phyloP scores from a whole-genome alignment of 2,329 filamentous ascomycete genomes.

The Cyclaneusma minus region DNA sequence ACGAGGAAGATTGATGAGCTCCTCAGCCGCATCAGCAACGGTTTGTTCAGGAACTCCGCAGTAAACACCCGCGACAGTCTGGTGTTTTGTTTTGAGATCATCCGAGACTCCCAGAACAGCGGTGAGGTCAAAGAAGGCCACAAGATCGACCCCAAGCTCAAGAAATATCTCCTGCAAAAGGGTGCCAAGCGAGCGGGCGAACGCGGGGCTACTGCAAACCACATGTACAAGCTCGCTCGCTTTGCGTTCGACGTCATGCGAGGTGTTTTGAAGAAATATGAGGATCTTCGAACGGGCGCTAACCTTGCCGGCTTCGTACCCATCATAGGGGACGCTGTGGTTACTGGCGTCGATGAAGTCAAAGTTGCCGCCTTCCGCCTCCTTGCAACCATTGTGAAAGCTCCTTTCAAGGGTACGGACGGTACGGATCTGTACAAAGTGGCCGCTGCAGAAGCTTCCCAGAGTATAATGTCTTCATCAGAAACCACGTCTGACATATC shows the following conservation, averaged over 20 bases:
- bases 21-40: slow-evolving; percentile 66
- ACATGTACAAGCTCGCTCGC: slow-evolving; percentile 73
- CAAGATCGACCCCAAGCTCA: slow-evolving; percentile 46
- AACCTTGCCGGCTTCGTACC: slow-evolving; percentile 81
- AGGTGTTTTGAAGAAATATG: slow-evolving; percentile 72
- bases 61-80: slow-evolving; percentile 68
- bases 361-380: slow-evolving; percentile 77
- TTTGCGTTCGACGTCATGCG: slow-evolving; percentile 83
- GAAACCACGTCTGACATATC: slow-evolving; percentile 71
- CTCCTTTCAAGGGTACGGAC: slow-evolving; percentile 56
- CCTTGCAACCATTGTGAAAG: slow-evolving; percentile 71
- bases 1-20: slow-evolving; percentile 85
- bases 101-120: slow-evolving; percentile 68
- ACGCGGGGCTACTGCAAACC: slow-evolving; percentile 57
- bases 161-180: slow-evolving; percentile 67
- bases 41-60: slow-evolving; percentile 67
- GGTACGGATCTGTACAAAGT: slow-evolving; percentile 51
- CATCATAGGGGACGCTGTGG: slow-evolving; percentile 72
- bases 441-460: slow-evolving; percentile 73
- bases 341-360: slow-evolving; percentile 80
- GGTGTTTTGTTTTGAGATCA: slow-evolving; percentile 90
- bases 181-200: slow-evolving; percentile 60
- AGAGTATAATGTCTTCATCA: slow-evolving; percentile 59
- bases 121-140: slow-evolving; percentile 32
- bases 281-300: slow-evolving; percentile 58